Percentiles rank a stretch among this genome's conserved stretches.
Evolutionary conservation across 208 protist genomes (phyloP).

Genomic region (Blechomonas ayalai): DNA sequence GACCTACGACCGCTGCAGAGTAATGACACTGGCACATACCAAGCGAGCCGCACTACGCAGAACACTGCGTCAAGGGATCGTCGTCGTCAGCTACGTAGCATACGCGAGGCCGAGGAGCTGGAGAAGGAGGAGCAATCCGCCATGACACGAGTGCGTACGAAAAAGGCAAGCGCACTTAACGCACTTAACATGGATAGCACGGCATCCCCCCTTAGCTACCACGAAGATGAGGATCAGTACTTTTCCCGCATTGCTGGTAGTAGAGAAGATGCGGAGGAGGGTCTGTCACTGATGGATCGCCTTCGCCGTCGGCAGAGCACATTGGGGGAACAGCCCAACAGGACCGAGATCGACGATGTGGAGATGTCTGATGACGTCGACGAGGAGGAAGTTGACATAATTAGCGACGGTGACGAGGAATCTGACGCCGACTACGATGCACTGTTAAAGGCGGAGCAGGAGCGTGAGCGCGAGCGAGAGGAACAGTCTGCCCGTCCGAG

Average conservation of each 20-base stretch:
- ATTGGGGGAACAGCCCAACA: background rate
- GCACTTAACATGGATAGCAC: constrained; percentile 28
- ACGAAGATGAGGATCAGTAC: constrained; percentile 89
- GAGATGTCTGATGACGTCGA: constrained; percentile 14
- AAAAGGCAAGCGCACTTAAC: constrained; percentile 55
- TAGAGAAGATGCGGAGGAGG: constrained; percentile 33
- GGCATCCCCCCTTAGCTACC: constrained; percentile 66
- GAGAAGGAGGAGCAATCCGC: constrained; percentile 74
- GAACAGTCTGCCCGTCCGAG: constrained; percentile 14
- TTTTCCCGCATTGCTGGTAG: constrained; percentile 68
- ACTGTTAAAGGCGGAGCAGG: constrained; percentile 56
- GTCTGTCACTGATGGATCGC: constrained; percentile 74
- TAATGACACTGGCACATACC: constrained; percentile 24
- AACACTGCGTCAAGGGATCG: constrained; percentile 56
- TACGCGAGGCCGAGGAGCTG: constrained; percentile 69
- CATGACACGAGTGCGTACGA: constrained; percentile 78
- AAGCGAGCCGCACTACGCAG: constrained; percentile 15
- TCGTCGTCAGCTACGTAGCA: constrained; percentile 46
- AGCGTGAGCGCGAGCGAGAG: constrained; percentile 23
- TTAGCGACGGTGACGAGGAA: constrained; percentile 14
- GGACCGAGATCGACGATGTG: constrained; percentile 7
- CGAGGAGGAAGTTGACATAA: constrained; percentile 10
- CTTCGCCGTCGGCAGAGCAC: constrained; percentile 47
- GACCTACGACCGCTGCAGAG: constrained; percentile 63
- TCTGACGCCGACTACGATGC: constrained; percentile 55